These are phyloP conservation scores for Neurospora cerealis DNA, from an alignment of 495 filamentous ascomycete species.

Conservation along the genomic window DNA sequence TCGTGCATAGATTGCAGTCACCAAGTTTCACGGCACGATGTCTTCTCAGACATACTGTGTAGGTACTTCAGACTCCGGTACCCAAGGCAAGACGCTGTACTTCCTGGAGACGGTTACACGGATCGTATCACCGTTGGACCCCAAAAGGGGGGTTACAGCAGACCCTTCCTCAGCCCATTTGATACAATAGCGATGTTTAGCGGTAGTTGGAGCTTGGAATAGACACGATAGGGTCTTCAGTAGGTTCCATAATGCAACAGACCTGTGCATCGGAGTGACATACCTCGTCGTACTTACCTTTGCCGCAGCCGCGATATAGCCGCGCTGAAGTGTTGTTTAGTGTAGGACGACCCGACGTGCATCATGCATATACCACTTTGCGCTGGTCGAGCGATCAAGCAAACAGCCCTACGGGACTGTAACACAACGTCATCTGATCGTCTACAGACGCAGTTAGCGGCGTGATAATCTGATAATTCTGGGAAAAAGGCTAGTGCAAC, in stretches of 20 bases:
- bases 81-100: background rate
- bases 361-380: background rate
- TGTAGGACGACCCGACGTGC: background rate
- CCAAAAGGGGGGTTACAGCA: background rate
- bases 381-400: background rate
- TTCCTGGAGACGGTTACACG: background rate
- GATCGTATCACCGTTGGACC: background rate
- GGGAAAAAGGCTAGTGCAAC: background rate
- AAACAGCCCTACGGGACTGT: background rate
- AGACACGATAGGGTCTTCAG: background rate
- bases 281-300: background rate
- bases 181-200: background rate
- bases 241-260: background rate
- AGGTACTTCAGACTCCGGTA: background rate
- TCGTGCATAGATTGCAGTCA: background rate
- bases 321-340: background rate
- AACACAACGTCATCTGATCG: background rate
- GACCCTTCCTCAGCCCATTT: background rate
- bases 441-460: background rate
- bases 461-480: background rate
- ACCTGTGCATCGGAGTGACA: background rate
- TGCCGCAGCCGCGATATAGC: background rate
- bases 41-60: background rate
- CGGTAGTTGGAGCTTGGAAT: background rate
- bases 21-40: background rate